Percentiles rank a stretch among this genome's conserved stretches.
Conservation (phyloP, 2,329 filamentous ascomycete species). For the Coleophoma eucalyptorum region DNA sequence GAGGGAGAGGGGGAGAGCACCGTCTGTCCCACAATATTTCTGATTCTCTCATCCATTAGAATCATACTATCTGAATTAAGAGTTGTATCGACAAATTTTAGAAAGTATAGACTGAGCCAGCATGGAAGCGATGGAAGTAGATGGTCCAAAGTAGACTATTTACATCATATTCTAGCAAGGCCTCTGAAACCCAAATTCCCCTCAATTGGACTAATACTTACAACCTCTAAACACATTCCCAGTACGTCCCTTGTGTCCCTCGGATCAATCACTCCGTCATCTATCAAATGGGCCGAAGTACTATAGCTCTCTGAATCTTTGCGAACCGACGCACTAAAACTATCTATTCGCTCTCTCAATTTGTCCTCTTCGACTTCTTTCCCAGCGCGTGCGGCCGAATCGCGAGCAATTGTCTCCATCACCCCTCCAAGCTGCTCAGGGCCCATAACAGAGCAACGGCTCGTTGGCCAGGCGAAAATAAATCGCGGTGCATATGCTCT, state of each 20-base stretch:
- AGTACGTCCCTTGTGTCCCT: constrained; percentile 32
- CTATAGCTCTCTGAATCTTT: constrained; percentile 30
- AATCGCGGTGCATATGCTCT: constrained; percentile 36
- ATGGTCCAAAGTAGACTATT: neutral
- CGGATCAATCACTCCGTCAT: constrained; percentile 35
- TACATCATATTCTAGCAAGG: constrained; percentile 3
- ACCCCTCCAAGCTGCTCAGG: constrained; percentile 35
- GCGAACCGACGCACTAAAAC: constrained; percentile 23
- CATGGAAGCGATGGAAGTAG: no score
- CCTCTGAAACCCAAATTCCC: constrained; percentile 14
- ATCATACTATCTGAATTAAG: no score
- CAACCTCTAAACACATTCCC: constrained; percentile 32
- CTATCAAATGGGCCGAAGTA: constrained; percentile 28
- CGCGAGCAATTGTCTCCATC: constrained; percentile 28
- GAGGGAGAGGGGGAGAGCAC: no score
- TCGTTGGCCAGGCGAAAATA: constrained; percentile 36
- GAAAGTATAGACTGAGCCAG: no score
- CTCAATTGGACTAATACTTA: constrained; percentile 19
- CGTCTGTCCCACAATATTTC: no score
- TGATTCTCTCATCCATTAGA: no score
- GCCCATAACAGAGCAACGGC: constrained; percentile 36
- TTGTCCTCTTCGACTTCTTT: constrained; percentile 18
- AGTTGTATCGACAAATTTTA: no score
- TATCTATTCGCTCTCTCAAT: constrained; percentile 19
- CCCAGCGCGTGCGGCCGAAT: constrained; percentile 21